Conservation (phyloP, 805 yeast species). For the Candida qinlingensis region DNA sequence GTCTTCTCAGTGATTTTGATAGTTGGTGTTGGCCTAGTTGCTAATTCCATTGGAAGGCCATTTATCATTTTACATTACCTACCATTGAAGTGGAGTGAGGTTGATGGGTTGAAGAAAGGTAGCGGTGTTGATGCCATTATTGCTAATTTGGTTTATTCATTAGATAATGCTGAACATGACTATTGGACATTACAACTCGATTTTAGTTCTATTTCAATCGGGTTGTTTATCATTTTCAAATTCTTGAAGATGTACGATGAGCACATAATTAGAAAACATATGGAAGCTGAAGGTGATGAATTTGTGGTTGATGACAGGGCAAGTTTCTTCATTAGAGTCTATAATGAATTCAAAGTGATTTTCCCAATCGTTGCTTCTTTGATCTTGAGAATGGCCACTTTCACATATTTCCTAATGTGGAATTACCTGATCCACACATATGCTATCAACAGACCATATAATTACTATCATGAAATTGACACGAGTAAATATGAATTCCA, state of each 20-base stretch:
- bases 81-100: neutral
- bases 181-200: slow-evolving; percentile 2
- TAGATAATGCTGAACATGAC: neutral
- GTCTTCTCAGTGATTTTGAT: slow-evolving; percentile 36
- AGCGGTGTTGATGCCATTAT: neutral
- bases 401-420: slow-evolving; percentile 2
- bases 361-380: neutral
- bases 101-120: neutral
- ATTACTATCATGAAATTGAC: slow-evolving; percentile 1
- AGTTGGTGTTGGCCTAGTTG: slow-evolving; percentile 16
- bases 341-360: neutral
- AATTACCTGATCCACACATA: slow-evolving; percentile 1
- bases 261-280: slow-evolving; percentile 18
- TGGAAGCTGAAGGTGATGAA: slow-evolving; percentile 12
- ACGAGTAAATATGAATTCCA: neutral
- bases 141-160: neutral
- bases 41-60: slow-evolving; percentile 27
- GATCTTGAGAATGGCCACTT: neutral
- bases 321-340: neutral
- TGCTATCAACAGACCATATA: slow-evolving; percentile 8
- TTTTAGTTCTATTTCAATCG: slow-evolving; percentile 16
- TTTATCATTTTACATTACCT: neutral
- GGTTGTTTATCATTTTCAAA: slow-evolving; percentile 14
- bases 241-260: slow-evolving; percentile 16
- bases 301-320: slow-evolving; percentile 1